Conservation (phyloP, 768 basidiomycete genomes). For the Mycena kentingensis region DNA sequence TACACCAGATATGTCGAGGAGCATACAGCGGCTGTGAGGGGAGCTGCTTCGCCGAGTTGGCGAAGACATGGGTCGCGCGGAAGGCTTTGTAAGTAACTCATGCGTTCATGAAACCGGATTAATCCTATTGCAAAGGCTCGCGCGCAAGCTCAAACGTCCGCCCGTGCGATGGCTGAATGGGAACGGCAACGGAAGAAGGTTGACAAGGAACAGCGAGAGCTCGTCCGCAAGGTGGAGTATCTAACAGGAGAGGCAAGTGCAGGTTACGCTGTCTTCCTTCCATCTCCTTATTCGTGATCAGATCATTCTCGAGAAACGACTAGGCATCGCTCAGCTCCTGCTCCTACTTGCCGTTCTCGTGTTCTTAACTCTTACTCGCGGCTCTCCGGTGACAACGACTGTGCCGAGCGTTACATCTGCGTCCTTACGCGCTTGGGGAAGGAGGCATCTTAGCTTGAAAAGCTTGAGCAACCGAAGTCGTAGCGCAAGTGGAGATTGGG, state of each 20-base stretch:
- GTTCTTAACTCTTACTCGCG: conserved; percentile 85
- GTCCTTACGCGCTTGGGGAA: conserved; percentile 19
- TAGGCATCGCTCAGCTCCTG: conserved; percentile 86
- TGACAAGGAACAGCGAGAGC: conserved; percentile 69
- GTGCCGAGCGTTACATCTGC: conserved; percentile 16
- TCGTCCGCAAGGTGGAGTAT: conserved; percentile 70
- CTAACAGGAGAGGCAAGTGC: conserved; percentile 75
- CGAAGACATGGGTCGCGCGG: conserved; percentile 76
- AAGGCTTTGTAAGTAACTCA: conserved; percentile 61
- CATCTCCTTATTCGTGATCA: conserved; percentile 29
- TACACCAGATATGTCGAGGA: conserved; percentile 80
- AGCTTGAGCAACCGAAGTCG: conserved; percentile 10
- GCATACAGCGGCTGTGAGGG: conserved; percentile 74
- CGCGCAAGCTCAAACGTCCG: conserved; percentile 67
- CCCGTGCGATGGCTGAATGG: conserved; percentile 66
- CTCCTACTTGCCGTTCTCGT: conserved; percentile 80
- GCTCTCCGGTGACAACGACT: conserved; percentile 45
- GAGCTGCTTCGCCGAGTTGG: conserved; percentile 73
- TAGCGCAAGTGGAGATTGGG: conserved; percentile 17
- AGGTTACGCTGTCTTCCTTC: conserved; percentile 1
- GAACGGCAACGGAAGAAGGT: conserved; percentile 66
- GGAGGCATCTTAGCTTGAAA: conserved; percentile 19
- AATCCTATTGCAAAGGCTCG: no score
- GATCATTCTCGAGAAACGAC: conserved; percentile 86
- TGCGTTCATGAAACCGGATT: no score